Percentiles rank a stretch among this genome's conserved stretches.
Evolutionary conservation across 2,329 filamentous ascomycete species (phyloP).

Genomic region (Graphilbum sp.): DNA sequence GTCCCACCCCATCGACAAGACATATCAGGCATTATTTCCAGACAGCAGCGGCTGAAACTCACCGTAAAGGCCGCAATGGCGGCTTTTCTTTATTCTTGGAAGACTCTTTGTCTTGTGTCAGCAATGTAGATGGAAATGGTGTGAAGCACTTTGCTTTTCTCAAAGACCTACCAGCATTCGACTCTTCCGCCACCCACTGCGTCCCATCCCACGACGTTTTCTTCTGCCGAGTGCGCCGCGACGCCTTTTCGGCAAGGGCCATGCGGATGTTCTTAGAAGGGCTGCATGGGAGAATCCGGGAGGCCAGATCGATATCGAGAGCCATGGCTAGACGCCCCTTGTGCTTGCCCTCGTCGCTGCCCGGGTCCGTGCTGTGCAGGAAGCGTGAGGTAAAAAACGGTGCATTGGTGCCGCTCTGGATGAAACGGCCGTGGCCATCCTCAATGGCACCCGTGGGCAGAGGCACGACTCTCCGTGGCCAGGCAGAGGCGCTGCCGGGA

Average conservation of each 20-base stretch:
- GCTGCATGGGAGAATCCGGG: constrained; percentile 44
- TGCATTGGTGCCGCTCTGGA: constrained; percentile 59
- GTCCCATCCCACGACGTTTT: constrained; percentile 26
- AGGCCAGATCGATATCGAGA: constrained; percentile 57
- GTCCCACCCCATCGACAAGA: too few species aligned
- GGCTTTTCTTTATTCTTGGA: constrained; percentile 3
- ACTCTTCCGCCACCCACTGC: constrained; percentile 19
- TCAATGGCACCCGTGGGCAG: constrained; percentile 38
- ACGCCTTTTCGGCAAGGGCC: not conserved
- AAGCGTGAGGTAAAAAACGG: constrained; percentile 43
- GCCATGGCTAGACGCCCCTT: constrained; percentile 63
- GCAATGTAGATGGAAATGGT: too few species aligned
- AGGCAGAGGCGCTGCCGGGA: constrained; percentile 52
- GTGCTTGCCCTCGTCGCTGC: constrained; percentile 52
- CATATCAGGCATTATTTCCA: too few species aligned
- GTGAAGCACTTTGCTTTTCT: too few species aligned
- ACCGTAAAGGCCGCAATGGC: constrained; percentile 49
- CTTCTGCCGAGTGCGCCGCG: not conserved
- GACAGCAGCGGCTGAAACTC: too few species aligned
- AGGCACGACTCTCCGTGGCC: constrained; percentile 58
- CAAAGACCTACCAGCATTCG: constrained; percentile 9
- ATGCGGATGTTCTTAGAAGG: not conserved
- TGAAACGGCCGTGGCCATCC: constrained; percentile 44
- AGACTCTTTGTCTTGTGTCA: too few species aligned
- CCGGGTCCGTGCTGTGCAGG: constrained; percentile 20